Conservation (phyloP, 2,329 filamentous ascomycete species). For the Colletotrichum musicola region DNA sequence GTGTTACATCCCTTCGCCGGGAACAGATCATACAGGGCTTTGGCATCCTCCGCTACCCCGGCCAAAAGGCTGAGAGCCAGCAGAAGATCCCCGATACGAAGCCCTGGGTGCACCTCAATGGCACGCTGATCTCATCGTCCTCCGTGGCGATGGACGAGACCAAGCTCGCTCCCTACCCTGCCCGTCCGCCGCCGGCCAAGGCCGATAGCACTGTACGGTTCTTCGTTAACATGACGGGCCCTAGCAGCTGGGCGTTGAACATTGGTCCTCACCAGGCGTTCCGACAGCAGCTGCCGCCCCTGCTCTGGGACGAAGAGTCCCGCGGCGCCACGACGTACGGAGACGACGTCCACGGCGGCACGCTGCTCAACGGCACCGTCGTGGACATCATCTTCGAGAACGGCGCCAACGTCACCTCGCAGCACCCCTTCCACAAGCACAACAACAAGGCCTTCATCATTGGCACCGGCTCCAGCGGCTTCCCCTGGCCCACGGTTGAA, state of each 20-base stretch:
- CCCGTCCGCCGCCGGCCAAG: slow-evolving; percentile 18
- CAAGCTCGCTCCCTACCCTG: slow-evolving; percentile 29
- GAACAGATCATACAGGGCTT: slow-evolving; percentile 31
- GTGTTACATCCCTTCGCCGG: slow-evolving; percentile 24
- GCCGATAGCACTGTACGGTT: slow-evolving; percentile 29
- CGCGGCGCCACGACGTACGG: slow-evolving; percentile 30
- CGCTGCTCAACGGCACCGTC: slow-evolving; percentile 20
- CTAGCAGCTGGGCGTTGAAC: slow-evolving; percentile 29
- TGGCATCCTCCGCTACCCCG: slow-evolving; percentile 28
- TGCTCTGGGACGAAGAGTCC: slow-evolving; percentile 26
- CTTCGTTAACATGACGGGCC: slow-evolving; percentile 35
- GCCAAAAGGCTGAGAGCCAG: neutral
- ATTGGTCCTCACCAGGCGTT: slow-evolving; percentile 31
- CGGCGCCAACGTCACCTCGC: slow-evolving; percentile 31
- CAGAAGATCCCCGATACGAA: slow-evolving; percentile 16
- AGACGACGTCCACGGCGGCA: neutral
- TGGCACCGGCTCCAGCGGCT: slow-evolving; percentile 25
- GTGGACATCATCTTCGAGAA: slow-evolving; percentile 36
- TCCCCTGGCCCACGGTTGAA: slow-evolving; percentile 31
- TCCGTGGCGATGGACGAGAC: slow-evolving; percentile 30
- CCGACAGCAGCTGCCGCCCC: slow-evolving; percentile 27
- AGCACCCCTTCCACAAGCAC: slow-evolving; percentile 34
- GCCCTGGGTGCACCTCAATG: slow-evolving; percentile 28
- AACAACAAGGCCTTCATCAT: slow-evolving; percentile 35
- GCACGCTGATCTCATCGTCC: slow-evolving; percentile 23